Base-by-base conservation (phyloP, 148 eudicot genomes). In the Rhododendron mucronatum region DNA sequence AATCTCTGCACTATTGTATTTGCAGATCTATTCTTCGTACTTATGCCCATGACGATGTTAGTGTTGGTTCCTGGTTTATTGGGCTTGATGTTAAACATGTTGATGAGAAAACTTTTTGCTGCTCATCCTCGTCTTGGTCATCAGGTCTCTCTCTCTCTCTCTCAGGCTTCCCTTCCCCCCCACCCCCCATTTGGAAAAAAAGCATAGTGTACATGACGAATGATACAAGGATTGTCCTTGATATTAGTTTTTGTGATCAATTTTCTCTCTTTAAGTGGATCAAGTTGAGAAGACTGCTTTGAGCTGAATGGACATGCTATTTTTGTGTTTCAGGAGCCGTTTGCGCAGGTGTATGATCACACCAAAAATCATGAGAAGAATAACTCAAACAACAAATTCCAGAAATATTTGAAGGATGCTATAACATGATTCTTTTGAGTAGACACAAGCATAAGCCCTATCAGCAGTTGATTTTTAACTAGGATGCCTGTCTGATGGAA, bases 11-110 rank as follows among this genome's bases (percentile, higher is more conserved):
- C 45, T 28, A 18, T 85, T 33, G 87, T 76, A 28, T 81, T 86
- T 84, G 88, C 93, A 95, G 98, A 87, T 86, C 91, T 82, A 89
- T 92, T 86, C 97, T 95, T 61, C 97, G 94, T 44, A 91, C 94
- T 75, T 95, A 95, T 44, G 96, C 97, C 30, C 95, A 93, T 88
- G 98, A 95, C 80, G 97, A 95, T 89, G 93, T 95, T 86, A 94
- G 93, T 84, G 95, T 92, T 44, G 98, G 98, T 53, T 95, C 98
- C 86, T 95, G 97, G 97, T 94, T 94, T 86, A 95, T 95, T 88
- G 98, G 97, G 85, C 91, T 92, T 26, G 94, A 95, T 90, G 93
- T 93, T 81, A 85, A 92, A 87, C 96, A 94, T 87, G 86, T 92
- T 33, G 90, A 93, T 85, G 98, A 95, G 20, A 91, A 84, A 88